phyloP scores from a whole-genome alignment of 805 yeast species.

The Saccharomycopsis selenospora region DNA sequence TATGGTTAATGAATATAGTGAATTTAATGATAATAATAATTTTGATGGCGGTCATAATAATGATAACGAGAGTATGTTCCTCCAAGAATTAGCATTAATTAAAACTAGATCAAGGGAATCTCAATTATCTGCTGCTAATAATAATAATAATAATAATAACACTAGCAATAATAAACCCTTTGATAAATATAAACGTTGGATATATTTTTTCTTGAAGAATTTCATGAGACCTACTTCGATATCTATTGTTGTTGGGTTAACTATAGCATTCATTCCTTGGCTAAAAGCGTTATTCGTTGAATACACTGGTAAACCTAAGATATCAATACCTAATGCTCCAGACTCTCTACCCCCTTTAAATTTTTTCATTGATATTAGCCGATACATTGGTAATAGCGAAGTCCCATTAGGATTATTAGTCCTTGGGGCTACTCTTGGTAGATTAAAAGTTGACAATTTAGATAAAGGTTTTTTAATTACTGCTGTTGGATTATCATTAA shows the following conservation, averaged over 20 bases:
- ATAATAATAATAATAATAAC: background rate
- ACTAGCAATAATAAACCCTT: background rate
- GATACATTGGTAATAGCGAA: slow-evolving; percentile 78
- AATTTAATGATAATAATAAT: slow-evolving; percentile 4
- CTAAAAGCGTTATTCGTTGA: slow-evolving; percentile 63
- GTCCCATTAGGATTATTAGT: slow-evolving; percentile 84
- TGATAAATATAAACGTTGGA: background rate
- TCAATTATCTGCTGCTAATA: background rate
- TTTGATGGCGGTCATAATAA: background rate
- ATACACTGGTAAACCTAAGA: slow-evolving; percentile 33
- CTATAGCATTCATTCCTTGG: slow-evolving; percentile 83
- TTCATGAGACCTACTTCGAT: slow-evolving; percentile 68
- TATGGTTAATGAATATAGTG: slow-evolving; percentile 40
- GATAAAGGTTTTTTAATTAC: slow-evolving; percentile 64
- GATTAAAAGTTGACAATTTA: slow-evolving; percentile 54
- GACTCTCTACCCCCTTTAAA: slow-evolving; percentile 80
- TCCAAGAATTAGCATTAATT: background rate
- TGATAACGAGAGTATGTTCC: background rate
- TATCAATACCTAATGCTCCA: slow-evolving; percentile 64
- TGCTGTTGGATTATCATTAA: slow-evolving; percentile 47
- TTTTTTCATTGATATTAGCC: slow-evolving; percentile 73
- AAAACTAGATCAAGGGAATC: background rate
- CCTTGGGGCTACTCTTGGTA: slow-evolving; percentile 83
- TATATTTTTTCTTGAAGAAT: slow-evolving; percentile 38
- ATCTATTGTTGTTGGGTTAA: slow-evolving; percentile 56